phyloP scores from a whole-genome alignment of 108 stramenopile genomes.

The Schizochytrium sp. region DNA sequence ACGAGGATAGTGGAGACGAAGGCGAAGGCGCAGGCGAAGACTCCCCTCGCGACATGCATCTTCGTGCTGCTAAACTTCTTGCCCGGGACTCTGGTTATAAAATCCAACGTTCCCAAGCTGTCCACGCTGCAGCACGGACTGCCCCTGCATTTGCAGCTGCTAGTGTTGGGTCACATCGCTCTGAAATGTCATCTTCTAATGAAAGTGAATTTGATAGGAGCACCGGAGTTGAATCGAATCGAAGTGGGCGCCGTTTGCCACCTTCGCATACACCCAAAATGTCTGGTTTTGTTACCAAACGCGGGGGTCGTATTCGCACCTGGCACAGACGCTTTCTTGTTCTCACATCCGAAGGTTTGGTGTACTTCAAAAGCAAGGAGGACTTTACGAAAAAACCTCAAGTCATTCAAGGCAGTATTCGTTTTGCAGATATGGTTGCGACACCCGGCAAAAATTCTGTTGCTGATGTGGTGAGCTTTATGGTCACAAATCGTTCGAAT shows the following conservation, averaged over 20 bases:
- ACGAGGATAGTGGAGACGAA: slow-evolving; percentile 49
- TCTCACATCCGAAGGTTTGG: slow-evolving; percentile 11
- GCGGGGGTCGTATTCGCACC: slow-evolving; percentile 51
- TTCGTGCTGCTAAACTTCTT: background rate
- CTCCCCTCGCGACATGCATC: background rate
- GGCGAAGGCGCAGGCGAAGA: background rate
- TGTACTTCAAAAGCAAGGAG: slow-evolving; percentile 56
- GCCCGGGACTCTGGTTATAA: background rate
- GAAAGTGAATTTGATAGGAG: too few relatives aligned
- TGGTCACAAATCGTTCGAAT: slow-evolving; percentile 10
- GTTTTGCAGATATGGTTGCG: background rate
- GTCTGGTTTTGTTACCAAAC: slow-evolving; percentile 33
- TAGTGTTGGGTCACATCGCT: background rate
- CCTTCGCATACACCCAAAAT: background rate
- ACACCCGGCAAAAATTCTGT: background rate
- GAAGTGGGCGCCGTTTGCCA: background rate
- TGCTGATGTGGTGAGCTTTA: background rate
- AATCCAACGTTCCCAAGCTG: background rate
- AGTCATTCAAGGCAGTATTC: slow-evolving; percentile 7
- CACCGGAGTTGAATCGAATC: too few relatives aligned
- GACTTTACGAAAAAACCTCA: slow-evolving; percentile 10
- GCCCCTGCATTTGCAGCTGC: background rate
- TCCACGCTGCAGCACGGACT: background rate
- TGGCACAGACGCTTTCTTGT: slow-evolving; percentile 41
- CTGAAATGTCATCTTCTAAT: too few relatives aligned